Base-by-base conservation (phyloP, 768 basidiomycete genomes). In the Hydnum rufescens region DNA sequence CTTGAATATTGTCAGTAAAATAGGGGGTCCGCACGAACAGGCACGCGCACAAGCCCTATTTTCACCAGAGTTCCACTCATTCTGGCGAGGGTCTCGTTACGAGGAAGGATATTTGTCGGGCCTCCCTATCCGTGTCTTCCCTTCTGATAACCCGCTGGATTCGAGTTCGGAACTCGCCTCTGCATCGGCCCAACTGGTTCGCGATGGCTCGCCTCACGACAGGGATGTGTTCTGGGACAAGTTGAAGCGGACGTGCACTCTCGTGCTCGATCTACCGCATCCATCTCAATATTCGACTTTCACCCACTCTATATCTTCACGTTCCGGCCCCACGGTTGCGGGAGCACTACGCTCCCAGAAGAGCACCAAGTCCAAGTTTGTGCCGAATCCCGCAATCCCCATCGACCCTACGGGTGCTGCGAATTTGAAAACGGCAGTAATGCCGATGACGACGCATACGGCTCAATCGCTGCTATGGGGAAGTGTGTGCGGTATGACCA, bases 1-100 rank as follows among this genome's bases (percentile, higher is more conserved):
- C 58, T 65, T 80, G 19, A 70, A 75, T n/a, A 89, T 92, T 53
- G 77, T 87, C 3, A 69, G 71, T 32, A 84, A 83, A 61, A 85
- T 93, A 32, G 87, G 84, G 1, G 85, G 86, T 0, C 66, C 69
- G 3, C 66, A 65, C 54, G 87, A 90, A 64, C 75, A 71, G 56
- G 67, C 68, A 8, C 70, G 87, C 31, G 78, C 76, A 0, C 66
- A 69, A 31, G 80, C 77, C 0, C 63, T 90, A 23, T 78, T 88
- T 56, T 64, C 63, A 19, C 59, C 60, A 16, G 25, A 28, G 8
- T 13, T 28, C 26, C 8, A 26, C 13, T 39, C 36, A 0, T 86
- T 77, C 59, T 86, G 84, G 83, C 59, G 67, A 26, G 66, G 67
- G 54, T 80, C 84, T 29, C 71, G 83, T 53, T 76, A 74, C 63